Base-by-base conservation (phyloP, 768 basidiomycete genomes). In the Mycena alexandri region DNA sequence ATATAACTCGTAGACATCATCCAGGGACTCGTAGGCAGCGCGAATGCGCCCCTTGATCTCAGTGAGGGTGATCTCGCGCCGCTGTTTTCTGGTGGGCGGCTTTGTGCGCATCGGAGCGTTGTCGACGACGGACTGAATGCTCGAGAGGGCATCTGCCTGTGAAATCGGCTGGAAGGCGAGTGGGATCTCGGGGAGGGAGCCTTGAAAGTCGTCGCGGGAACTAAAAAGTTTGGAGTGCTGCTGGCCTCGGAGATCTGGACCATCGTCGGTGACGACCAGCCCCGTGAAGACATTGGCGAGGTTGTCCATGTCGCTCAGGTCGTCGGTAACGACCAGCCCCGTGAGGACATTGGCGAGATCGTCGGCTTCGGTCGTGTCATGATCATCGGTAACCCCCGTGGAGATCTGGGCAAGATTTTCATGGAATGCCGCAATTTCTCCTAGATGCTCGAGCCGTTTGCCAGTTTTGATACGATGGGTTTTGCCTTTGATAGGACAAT, bases 161-260 rank as follows among this genome's bases (percentile, higher is more conserved):
- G 63, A 69, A 51, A 33, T 24, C 33, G 63, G 62, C 51, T 60
- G 58, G 44, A 29, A 29, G 29, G 29, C 29, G 29, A 29, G 29
- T 6, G 29, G 29, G 29, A 53, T 48, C 44, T 66, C 50, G 56
- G 55, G 44, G 33, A 61, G 29, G 59, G 63, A 56, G 42, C 13
- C 48, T 36, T 66, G 58, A 33, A 66, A 62, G 44, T 57, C 64
- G 43, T 58, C 48, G n/a, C 48, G 43, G 24, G 67, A 53, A 61
- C 67, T 68, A 43, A 68, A 68, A 34, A 68, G 67, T 48, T 47
- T 44, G 48, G 67, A 68, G 34, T 68, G 55, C 54, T 62, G 66
- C 54, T 67, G 66, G 51, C 61, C 61, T 51, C 42, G 47, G 61
- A 62, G 24, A 41, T 46, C 21, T 36, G 67, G 67, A 51, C 56